Evolutionary conservation across 208 protist species (phyloP), one percentile per base, ranked within the genome.

Genomic region (Strigomonas culicis): DNA sequence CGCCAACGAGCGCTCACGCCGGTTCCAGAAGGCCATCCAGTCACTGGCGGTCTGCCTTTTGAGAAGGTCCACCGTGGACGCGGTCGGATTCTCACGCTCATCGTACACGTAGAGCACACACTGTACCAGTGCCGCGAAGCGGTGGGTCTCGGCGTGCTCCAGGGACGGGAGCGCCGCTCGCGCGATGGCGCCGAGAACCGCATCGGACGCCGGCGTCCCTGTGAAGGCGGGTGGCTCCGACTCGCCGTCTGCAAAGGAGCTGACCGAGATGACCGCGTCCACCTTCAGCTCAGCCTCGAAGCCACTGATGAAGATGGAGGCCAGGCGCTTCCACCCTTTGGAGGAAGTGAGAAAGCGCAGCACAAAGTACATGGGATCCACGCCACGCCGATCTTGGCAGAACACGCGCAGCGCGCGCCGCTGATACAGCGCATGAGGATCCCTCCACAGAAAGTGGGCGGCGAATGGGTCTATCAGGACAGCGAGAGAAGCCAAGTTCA

Each of bases 311-410:
- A 87, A 39, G 52, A 83, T 71, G 0, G 76, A 56, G 0, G 55
- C 52, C 24, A 82, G 70, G 3, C 76, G 67, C 66, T 74, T 78
- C 13, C 70, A 63, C 3, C 75, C 75, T 57, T 82, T 82, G 36
- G 70, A 57, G 28, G 75, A 81, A 0, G 75, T 82, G 24, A 84
- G 30, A 47, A 78, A 84, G 41, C 78, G 78, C 15, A 79, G 64
- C 28, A 74, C 47, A 50, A 84, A 77, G 69, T 78, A 84, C 21
- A 73, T 31, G 4, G 74, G 74, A 63, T 84, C 78, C 22, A 84
- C 74, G 0, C 78, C 78, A 21, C 71, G 34, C 19, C 78, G 68
- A 43, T 55, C 28, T 39, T 75, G 53, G 55, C 66, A 82, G 21
- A 79, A 59, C 1, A 50, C 43, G 1, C 75, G 69, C 56, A 86